Evolutionary conservation across 129 eudicot species (phyloP), one percentile per base, ranked within the genome.

Genomic region (Saussurea involucrata): DNA sequence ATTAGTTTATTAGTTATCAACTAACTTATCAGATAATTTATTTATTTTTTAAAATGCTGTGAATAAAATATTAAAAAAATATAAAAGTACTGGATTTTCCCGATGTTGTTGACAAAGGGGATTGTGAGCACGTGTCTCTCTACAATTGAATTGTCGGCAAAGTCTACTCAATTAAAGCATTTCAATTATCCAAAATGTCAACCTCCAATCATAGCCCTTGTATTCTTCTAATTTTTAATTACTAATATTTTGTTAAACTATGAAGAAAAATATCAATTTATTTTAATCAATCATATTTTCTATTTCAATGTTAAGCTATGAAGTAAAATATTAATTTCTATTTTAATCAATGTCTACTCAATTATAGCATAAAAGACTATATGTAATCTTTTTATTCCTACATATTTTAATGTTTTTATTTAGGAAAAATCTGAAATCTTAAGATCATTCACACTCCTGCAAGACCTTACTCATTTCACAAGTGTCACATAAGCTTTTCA

Each of bases 111-210:
- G 83, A 49, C 18, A 22, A 31, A 53, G 61, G 17, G 61, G 37
- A 58, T 74, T 80, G 68, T 80, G 80, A 3, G 65, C 76, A 74
- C 69, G 84, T 74, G 84, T 74, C 71, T 33, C 22, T 37, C 24
- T n/a, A 69, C 65, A 74, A 73, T 32, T 67, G 20, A 68, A 68
- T 80, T 63, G 84, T 68, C 84, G 84, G 84, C 80, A 67, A 28
- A 33, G 49, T 67, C 24, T 18, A 67, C 49, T 32, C 49, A 20
- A 67, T 36, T 37, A 66, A 80, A 80, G 29, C 37, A 20, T 67
- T 80, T 74, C n/a, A 80, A 57, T 21, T 37, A 12, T 60, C 6
- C 1, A 18, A 60, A 66, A 80, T 74, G 84, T 80, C 84, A 80
- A 80, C 76, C 53, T 57, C 80, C 84, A 80, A 80, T 80, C 80